Evolutionary conservation across 305 asterid species (phyloP).

Genomic region (Fraxinus floribunda): DNA sequence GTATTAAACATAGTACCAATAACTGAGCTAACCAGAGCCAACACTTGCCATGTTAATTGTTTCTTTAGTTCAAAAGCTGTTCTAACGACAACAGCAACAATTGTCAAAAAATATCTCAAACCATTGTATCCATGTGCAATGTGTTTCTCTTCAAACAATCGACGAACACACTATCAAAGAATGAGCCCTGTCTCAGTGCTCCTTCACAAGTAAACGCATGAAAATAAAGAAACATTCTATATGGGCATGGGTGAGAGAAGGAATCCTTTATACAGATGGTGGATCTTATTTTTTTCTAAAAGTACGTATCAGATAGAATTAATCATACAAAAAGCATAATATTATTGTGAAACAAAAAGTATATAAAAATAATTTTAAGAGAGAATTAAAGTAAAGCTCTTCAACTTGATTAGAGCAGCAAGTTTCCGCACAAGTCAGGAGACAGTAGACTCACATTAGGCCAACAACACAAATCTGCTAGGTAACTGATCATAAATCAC

Average conservation of each 20-base stretch:
- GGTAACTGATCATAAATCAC: neutral
- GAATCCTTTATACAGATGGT: neutral
- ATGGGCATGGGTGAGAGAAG: neutral
- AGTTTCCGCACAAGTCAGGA: neutral
- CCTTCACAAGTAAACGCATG: constrained; percentile 10
- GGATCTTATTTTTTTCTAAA: neutral
- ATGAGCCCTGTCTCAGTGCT: constrained; percentile 19
- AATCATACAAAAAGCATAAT: neutral
- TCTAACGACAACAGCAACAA: constrained; percentile 64
- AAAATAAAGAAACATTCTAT: neutral
- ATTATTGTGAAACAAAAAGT: neutral
- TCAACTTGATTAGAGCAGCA: neutral
- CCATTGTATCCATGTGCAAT: constrained; percentile 53
- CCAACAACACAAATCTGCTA: neutral
- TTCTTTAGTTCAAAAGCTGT: constrained; percentile 62
- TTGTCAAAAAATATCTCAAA: constrained; percentile 68
- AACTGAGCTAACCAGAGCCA: constrained; percentile 60
- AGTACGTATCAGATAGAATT: neutral
- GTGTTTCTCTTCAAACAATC: constrained; percentile 68
- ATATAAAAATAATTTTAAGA: neutral
- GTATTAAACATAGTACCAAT: constrained; percentile 57
- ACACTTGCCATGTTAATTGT: constrained; percentile 48
- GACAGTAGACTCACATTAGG: neutral
- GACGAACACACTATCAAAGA: constrained; percentile 59
- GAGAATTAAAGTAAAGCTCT: neutral